Percentiles rank a stretch among this genome's conserved stretches.
Conservation (phyloP, 2,329 filamentous ascomycete species). For the Leptographium wingfieldii region DNA sequence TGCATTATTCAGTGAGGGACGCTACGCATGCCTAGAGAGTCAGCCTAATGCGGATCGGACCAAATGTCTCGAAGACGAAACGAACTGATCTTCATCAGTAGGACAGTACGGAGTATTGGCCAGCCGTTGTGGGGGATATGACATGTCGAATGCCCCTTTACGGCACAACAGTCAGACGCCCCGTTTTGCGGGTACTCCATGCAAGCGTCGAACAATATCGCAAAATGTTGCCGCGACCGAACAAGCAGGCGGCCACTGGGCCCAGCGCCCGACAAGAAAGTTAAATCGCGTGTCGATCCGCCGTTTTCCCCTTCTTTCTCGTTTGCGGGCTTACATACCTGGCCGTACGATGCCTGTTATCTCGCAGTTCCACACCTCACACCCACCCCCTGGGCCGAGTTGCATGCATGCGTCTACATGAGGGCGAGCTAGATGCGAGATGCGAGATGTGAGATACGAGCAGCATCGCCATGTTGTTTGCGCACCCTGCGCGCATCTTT, state of each 20-base stretch:
- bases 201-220: neutral
- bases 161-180: too few relatives aligned
- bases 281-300: neutral
- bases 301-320: neutral
- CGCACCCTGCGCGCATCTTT: too few relatives aligned
- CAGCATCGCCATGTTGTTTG: too few relatives aligned
- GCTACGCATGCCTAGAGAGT: neutral
- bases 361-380: neutral
- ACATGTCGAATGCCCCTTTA: neutral
- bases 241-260: neutral
- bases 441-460: too few relatives aligned
- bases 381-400: neutral
- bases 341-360: neutral
- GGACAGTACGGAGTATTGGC: neutral
- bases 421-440: too few relatives aligned
- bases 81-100: neutral
- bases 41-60: neutral
- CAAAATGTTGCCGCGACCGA: neutral
- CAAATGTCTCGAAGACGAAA: neutral
- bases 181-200: too few relatives aligned
- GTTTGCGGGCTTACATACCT: neutral
- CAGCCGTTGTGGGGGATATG: neutral
- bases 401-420: neutral
- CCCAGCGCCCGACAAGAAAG: neutral
- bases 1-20: neutral